phyloP scores from a whole-genome alignment of 2,329 filamentous ascomycete species.

The Aureobasidium sp. region DNA sequence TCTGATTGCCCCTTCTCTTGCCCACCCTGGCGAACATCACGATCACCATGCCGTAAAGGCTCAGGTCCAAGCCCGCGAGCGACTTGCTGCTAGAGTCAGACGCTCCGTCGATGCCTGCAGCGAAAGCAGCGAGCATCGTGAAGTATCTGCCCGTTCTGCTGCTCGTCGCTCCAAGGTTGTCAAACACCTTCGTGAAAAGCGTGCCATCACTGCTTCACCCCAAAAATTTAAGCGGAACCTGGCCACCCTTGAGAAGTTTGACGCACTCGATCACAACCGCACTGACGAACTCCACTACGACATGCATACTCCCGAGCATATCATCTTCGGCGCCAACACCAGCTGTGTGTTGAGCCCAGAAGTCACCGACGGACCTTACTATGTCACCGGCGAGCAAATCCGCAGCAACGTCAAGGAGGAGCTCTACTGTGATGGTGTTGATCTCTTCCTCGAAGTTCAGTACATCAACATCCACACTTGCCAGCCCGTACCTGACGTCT shows the following conservation, averaged over 20 bases:
- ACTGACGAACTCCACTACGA: constrained; percentile 7
- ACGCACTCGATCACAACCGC: constrained; percentile 14
- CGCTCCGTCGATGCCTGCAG: constrained; percentile 1
- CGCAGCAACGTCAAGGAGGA: constrained; percentile 36
- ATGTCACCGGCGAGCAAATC: constrained; percentile 33
- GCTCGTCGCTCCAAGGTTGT: neutral
- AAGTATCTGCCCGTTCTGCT: neutral
- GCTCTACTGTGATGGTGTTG: constrained; percentile 30
- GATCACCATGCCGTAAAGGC: constrained; percentile 25
- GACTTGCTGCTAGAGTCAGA: neutral
- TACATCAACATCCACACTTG: constrained; percentile 38
- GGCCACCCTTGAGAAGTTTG: constrained; percentile 14
- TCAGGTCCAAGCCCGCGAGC: constrained; percentile 24
- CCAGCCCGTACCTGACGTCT: constrained; percentile 29
- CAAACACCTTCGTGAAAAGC: neutral
- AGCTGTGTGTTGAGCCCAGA: constrained; percentile 25
- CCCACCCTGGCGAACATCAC: constrained; percentile 30
- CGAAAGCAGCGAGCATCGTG: neutral
- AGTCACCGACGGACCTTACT: constrained; percentile 24
- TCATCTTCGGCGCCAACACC: constrained; percentile 17
- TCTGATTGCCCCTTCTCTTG: constrained; percentile 15
- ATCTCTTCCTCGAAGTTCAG: constrained; percentile 37
- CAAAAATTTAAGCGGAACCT: constrained; percentile 12
- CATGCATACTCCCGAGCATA: constrained; percentile 1
- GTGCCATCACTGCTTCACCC: neutral